phyloP scores from a whole-genome alignment of 2,329 filamentous ascomycete genomes.

The Penicillium sumatraense region DNA sequence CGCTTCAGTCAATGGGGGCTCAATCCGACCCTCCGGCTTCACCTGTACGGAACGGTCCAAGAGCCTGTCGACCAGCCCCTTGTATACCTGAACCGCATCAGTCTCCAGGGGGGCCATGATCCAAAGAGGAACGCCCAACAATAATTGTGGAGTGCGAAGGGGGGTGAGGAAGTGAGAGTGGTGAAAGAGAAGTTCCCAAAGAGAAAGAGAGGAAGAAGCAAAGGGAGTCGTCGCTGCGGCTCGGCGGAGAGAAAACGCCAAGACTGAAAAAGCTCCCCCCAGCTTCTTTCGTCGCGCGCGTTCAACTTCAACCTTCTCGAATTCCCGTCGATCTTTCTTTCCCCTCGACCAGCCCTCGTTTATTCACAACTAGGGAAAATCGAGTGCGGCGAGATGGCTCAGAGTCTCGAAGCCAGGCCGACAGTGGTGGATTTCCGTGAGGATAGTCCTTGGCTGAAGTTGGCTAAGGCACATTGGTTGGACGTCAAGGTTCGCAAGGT shows the following conservation, averaged over 20 bases:
- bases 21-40: conserved; percentile 66
- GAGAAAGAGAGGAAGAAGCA: neutral
- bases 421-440: conserved; percentile 49
- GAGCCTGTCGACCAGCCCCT: conserved; percentile 59
- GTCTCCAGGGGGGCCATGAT: conserved; percentile 41
- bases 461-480: conserved; percentile 87
- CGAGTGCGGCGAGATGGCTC: conserved; percentile 64
- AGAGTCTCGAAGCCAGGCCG: conserved; percentile 47
- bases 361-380: conserved; percentile 37
- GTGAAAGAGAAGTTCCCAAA: conserved; percentile 11
- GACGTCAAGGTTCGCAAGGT: conserved; percentile 74
- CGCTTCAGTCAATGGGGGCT: conserved; percentile 74
- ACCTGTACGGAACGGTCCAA: conserved; percentile 62
- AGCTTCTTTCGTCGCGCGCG: conserved; percentile 33
- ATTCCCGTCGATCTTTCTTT: conserved; percentile 30
- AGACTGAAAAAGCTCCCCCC: conserved; percentile 37
- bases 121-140: neutral
- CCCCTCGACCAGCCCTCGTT: conserved; percentile 20
- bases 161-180: neutral
- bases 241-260: conserved; percentile 34
- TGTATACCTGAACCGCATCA: conserved; percentile 51
- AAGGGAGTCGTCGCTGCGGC: conserved; percentile 27
- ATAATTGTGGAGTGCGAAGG: conserved; percentile 9
- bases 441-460: conserved; percentile 59
- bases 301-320: conserved; percentile 34